Percentiles rank a stretch among this genome's conserved stretches.
These are phyloP conservation scores for Chytridium lagenaria DNA, from an alignment of 371 early-diverging fungal species.

Conservation along the genomic window DNA sequence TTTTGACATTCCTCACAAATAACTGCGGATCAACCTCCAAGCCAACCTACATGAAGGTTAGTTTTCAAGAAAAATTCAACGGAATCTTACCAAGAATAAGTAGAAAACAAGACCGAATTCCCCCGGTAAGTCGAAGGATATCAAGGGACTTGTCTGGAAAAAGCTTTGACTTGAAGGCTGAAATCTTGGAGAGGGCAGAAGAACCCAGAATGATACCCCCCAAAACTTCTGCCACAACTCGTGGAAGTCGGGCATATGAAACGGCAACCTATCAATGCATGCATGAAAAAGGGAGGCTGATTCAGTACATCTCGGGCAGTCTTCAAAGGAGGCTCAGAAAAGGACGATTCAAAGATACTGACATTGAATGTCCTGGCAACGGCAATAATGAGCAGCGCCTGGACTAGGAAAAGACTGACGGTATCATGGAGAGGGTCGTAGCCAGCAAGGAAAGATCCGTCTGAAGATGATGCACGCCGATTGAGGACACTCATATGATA, in stretches of 20 bases:
- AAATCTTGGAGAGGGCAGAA: constrained; percentile 39
- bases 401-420: constrained; percentile 43
- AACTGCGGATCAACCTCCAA: constrained; percentile 48
- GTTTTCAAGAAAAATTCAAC: not conserved
- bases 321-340: no score
- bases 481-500: no score
- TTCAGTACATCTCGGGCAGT: no score
- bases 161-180: constrained; percentile 42
- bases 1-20: constrained; percentile 29
- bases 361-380: constrained; percentile 30
- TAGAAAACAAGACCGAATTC: constrained; percentile 15
- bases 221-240: constrained; percentile 57
- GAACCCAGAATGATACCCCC: constrained; percentile 55
- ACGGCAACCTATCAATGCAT: constrained; percentile 25
- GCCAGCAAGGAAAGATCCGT: constrained; percentile 36
- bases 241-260: constrained; percentile 45
- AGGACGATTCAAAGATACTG: not conserved
- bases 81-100: constrained; percentile 1
- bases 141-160: constrained; percentile 39
- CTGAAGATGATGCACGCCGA: not conserved
- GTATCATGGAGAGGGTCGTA: constrained; percentile 38
- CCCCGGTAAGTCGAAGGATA: constrained; percentile 1
- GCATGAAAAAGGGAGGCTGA: no score
- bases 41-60: constrained; percentile 35
- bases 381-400: constrained; percentile 44